Percentiles rank a stretch among this genome's conserved stretches.
phyloP scores from a whole-genome alignment of 2,329 filamentous ascomycete genomes.

The Myrmaecium sp. region DNA sequence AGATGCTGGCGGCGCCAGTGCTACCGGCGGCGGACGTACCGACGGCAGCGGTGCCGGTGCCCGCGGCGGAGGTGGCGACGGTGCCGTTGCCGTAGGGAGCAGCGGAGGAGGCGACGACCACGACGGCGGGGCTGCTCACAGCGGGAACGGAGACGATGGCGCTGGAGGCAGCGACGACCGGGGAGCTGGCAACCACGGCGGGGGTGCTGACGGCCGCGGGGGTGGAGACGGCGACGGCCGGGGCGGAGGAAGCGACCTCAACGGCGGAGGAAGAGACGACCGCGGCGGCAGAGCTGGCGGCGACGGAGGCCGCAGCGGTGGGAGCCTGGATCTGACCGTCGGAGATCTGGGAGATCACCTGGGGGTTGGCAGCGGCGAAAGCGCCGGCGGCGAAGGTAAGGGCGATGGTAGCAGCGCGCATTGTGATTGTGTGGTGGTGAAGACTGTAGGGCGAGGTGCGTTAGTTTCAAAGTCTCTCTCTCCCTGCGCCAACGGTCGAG shows the following conservation, averaged over 20 bases:
- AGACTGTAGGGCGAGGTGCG: not conserved
- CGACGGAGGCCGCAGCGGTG: slow-evolving; percentile 1
- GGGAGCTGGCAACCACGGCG: slow-evolving; percentile 1
- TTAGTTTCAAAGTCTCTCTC: slow-evolving; percentile 1
- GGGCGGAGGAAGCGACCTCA: slow-evolving; percentile 5
- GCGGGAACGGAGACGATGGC: not conserved
- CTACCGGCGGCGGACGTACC: slow-evolving; percentile 1
- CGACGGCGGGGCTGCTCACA: not conserved
- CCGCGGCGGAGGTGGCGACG: slow-evolving; percentile 1
- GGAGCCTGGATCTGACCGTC: slow-evolving; percentile 1
- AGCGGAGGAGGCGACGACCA: not conserved
- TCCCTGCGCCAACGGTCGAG: not conserved
- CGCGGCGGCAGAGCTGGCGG: not conserved
- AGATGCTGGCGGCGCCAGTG: slow-evolving; percentile 1
- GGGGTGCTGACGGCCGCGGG: not conserved
- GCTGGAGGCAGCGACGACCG: slow-evolving; percentile 2
- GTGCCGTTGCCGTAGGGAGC: not conserved
- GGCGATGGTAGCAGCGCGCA: slow-evolving; percentile 5
- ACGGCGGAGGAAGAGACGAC: slow-evolving; percentile 1
- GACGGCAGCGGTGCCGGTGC: not conserved
- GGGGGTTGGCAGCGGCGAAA: slow-evolving; percentile 5
- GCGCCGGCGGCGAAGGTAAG: slow-evolving; percentile 4
- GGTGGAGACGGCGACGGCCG: slow-evolving; percentile 2
- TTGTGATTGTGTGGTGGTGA: slow-evolving; percentile 1
- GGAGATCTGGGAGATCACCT: slow-evolving; percentile 4